These are phyloP conservation scores for Kodamaea sagamina DNA, from an alignment of 805 yeast species.

Conservation along the genomic window DNA sequence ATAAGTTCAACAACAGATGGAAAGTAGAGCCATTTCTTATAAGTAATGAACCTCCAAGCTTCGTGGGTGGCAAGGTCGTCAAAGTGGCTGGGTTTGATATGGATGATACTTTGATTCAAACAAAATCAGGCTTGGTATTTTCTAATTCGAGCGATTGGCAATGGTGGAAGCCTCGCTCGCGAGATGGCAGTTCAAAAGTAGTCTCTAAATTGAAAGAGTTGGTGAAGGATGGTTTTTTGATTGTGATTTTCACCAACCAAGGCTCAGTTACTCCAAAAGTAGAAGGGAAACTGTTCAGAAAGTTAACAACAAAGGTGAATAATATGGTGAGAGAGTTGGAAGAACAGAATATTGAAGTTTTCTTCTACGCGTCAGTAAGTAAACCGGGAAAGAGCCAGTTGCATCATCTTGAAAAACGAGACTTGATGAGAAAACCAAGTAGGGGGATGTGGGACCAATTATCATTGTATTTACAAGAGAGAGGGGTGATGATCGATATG, in stretches of 20 bases:
- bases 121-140: slow-evolving; percentile 63
- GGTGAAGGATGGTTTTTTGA: slow-evolving; percentile 27
- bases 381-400: slow-evolving; percentile 35
- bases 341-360: slow-evolving; percentile 20
- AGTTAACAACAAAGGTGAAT: slow-evolving; percentile 46
- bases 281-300: slow-evolving; percentile 35
- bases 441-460: slow-evolving; percentile 75
- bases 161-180: slow-evolving; percentile 36
- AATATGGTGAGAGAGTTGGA: slow-evolving; percentile 30
- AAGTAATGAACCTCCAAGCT: slow-evolving; percentile 4
- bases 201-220: slow-evolving; percentile 25
- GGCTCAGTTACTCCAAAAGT: slow-evolving; percentile 57
- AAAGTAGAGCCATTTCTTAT: slow-evolving; percentile 7
- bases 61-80: background rate
- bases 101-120: slow-evolving; percentile 73
- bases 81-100: slow-evolving; percentile 76
- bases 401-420: background rate
- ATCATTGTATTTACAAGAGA: slow-evolving; percentile 35
- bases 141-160: slow-evolving; percentile 72
- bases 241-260: slow-evolving; percentile 86
- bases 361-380: slow-evolving; percentile 65
- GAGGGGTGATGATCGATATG: slow-evolving; percentile 35
- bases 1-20: slow-evolving; percentile 10
- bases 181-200: slow-evolving; percentile 21
- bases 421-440: slow-evolving; percentile 66